phyloP scores from a whole-genome alignment of 176 grass and related monocot species.

The Urochloa ruziziensis region DNA sequence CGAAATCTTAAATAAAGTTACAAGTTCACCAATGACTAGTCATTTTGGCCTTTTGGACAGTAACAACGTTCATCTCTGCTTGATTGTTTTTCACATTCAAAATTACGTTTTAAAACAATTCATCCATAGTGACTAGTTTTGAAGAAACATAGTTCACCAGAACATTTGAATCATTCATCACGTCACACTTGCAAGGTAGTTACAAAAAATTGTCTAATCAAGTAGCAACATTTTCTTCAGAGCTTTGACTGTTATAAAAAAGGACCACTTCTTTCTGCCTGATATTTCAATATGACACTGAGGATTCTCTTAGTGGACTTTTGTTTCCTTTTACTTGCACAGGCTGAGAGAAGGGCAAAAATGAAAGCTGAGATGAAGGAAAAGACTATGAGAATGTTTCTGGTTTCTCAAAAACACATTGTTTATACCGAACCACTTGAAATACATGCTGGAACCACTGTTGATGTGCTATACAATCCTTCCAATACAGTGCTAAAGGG shows the following conservation, averaged over 20 bases:
- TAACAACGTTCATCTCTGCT: background rate
- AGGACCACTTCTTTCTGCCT: background rate
- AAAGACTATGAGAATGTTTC: constrained; percentile 77
- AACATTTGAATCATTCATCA: constrained; percentile 5
- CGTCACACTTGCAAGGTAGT: background rate
- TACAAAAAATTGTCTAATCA: background rate
- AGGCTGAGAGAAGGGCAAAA: constrained; percentile 65
- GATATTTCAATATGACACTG: background rate
- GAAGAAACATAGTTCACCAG: background rate
- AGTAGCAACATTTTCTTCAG: background rate
- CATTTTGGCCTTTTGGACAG: background rate
- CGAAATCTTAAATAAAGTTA: background rate
- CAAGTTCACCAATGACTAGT: background rate
- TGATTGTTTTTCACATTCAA: background rate
- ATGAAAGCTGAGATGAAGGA: constrained; percentile 85
- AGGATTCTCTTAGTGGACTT: constrained; percentile 5
- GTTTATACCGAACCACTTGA: constrained; percentile 91
- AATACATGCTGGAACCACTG: constrained; percentile 63
- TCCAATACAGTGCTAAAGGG: constrained; percentile 74
- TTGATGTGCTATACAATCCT: constrained; percentile 84
- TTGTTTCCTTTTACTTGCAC: constrained; percentile 22
- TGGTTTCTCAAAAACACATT: constrained; percentile 91
- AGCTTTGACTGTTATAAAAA: background rate
- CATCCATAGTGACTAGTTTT: background rate
- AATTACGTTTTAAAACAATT: background rate